Base-by-base conservation (phyloP, 768 basidiomycete species). In the Tricholoma sp. region DNA sequence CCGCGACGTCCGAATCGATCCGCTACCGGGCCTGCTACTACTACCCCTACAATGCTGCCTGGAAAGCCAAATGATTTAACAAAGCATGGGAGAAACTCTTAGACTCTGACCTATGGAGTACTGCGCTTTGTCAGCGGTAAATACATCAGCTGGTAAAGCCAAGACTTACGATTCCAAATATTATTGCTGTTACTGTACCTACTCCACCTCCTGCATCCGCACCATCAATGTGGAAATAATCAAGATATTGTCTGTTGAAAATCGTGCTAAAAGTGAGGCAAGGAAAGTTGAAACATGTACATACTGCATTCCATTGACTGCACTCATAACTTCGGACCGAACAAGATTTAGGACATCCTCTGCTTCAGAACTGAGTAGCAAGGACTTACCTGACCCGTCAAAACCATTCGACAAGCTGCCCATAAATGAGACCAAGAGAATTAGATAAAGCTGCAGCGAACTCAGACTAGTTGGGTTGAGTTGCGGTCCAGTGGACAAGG, bases 361-460 rank as follows among this genome's bases (percentile, higher is more conserved):
- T 4, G 12, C 47, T 16, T 49, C 27, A 14, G 7, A n/a, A 49
- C 7, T 35, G 32, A 27, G 56, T 32, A 32, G 10, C 10, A 11
- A 19, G 18, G 2, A 56, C 71, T 53, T 57, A 76, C 77, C 76
- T 52, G 75, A 74, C n/a, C 77, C 77, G 56, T 79, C 76, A 43
- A 79, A 79, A 49, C 78, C 77, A 58, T 79, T 78, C 1, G 78
- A 74, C 60, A 76, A 59, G 59, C 75, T 76, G 5, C 76, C 75
- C 75, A 78, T 76, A 59, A 75, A 79, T 3, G 77, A 71, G 7
- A 77, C 75, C 9, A 75, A 61, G 35, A 79, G 63, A 31, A 77
- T 76, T 4, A 66, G 57, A 57, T 73, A 79, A 12, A 79, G 70
- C 56, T 78, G 72, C 14, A 79, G 59, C 2, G 78, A 79, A 22